Conservation (phyloP, 106 monocot species). For the Phalaenopsis equestris region DNA sequence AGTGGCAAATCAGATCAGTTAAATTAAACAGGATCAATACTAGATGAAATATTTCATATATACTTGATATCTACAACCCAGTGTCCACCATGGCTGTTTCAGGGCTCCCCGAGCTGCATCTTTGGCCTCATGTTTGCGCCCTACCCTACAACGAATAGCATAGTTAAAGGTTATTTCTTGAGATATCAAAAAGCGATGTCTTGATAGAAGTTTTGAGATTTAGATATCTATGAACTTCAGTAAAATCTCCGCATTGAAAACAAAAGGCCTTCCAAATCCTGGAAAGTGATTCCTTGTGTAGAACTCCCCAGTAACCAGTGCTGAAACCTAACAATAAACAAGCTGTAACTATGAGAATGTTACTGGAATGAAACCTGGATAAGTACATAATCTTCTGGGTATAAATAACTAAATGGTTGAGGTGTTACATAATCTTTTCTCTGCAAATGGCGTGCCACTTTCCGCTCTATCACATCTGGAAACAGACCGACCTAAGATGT, state of each 20-base stretch:
- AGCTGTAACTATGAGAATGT: conserved; percentile 6
- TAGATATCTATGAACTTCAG: conserved; percentile 54
- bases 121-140: conserved; percentile 80
- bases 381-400: neutral
- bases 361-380: no score
- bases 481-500: conserved; percentile 77
- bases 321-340: conserved; percentile 55
- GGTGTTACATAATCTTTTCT: conserved; percentile 68
- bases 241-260: conserved; percentile 83
- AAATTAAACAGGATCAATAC: no score
- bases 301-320: conserved; percentile 87
- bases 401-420: neutral
- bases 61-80: conserved; percentile 86
- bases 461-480: conserved; percentile 88
- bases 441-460: conserved; percentile 58
- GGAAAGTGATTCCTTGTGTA: conserved; percentile 93
- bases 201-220: neutral
- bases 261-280: conserved; percentile 93
- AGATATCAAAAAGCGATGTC: neutral
- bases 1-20: neutral
- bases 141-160: conserved; percentile 44
- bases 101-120: conserved; percentile 87
- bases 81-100: conserved; percentile 98
- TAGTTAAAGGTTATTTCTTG: neutral
- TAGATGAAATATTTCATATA: neutral